Evolutionary conservation across 768 basidiomycete species (phyloP), one percentile per base, ranked within the genome.

Genomic region (Boletus fagicola): DNA sequence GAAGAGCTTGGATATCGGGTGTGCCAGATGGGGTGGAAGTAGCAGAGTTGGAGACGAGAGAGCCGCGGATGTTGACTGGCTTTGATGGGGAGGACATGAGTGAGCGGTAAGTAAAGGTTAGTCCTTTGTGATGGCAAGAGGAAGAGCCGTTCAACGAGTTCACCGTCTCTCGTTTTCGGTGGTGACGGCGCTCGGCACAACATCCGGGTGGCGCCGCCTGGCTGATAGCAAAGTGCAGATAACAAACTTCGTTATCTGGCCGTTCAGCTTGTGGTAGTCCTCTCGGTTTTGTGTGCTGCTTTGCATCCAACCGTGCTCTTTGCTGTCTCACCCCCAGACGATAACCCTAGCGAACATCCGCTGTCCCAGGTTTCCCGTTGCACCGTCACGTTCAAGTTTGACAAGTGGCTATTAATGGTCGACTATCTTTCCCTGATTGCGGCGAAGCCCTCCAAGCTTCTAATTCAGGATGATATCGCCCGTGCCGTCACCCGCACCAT

Each of bases 1-100:
- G 82, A n/a, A 90, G 74, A 15, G 77, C 75, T 35, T 83, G 80
- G 56, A 88, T 71, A 63, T 86, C 83, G 8, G 89, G 86, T 20
- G 88, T 87, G 44, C 85, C 85, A 15, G 76, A 62, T 1, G 78
- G 76, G 15, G 78, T 77, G 33, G 69, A 60, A 42, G 60, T 24
- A 5, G 20, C 49, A 1, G 72, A 66, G 42, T 62, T 16, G 39
- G 52, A 50, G 24, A 48, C 2, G 24, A 55, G 55, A 16, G 57
- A 36, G 33, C 66, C 68, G 53, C 64, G 74, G 44, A 86, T 86
- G 62, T 75, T 77, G 10, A 86, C 71, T 44, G 84, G 84, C 66
- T 77, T 74, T 5, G 84, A 83, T n/a, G 83, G 80, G 39, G 79
- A 76, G 53, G 81, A 69, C 83, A 85, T 83, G 38, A 40, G 33